Evolutionary conservation across 169 alveolate species (phyloP).

Genomic region (Babesia gibsoni): DNA sequence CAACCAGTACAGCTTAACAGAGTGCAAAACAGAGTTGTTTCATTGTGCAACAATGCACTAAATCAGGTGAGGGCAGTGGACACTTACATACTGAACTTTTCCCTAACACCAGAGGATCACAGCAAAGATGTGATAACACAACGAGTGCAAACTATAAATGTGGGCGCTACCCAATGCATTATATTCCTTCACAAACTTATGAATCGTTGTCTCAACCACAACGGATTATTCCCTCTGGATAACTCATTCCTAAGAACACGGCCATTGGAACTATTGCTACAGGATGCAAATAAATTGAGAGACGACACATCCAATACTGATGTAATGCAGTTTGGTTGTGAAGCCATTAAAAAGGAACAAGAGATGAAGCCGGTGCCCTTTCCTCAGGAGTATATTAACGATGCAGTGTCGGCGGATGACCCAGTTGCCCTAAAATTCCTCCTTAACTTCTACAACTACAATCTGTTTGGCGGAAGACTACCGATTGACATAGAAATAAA

Average conservation of each 20-base stretch:
- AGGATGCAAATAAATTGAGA: neutral
- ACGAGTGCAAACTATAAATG: constrained; percentile 3
- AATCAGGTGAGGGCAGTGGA: constrained; percentile 36
- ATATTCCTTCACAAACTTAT: constrained; percentile 20
- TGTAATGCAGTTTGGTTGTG: constrained; percentile 1
- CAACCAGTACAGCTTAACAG: constrained; percentile 57
- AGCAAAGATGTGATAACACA: neutral
- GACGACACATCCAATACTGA: neutral
- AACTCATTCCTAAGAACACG: constrained; percentile 37
- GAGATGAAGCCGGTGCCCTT: constrained; percentile 36
- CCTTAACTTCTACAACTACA: constrained; percentile 58
- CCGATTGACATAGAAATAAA: constrained; percentile 40
- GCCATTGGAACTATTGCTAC: constrained; percentile 20
- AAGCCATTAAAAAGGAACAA: neutral
- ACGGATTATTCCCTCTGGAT: constrained; percentile 47
- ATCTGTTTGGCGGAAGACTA: constrained; percentile 64
- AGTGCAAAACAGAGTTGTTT: constrained; percentile 40
- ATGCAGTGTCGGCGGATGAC: constrained; percentile 50
- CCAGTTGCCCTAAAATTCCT: constrained; percentile 36
- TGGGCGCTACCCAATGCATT: constrained; percentile 26
- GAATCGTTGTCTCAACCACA: constrained; percentile 28
- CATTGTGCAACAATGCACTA: constrained; percentile 28
- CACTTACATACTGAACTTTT: constrained; percentile 25
- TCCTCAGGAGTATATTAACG: constrained; percentile 55
- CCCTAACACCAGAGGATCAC: neutral